Percentiles rank a stretch among this genome's conserved stretches.
Evolutionary conservation across 108 stramenopile species (phyloP).

Genomic region (Nitzschia palea): DNA sequence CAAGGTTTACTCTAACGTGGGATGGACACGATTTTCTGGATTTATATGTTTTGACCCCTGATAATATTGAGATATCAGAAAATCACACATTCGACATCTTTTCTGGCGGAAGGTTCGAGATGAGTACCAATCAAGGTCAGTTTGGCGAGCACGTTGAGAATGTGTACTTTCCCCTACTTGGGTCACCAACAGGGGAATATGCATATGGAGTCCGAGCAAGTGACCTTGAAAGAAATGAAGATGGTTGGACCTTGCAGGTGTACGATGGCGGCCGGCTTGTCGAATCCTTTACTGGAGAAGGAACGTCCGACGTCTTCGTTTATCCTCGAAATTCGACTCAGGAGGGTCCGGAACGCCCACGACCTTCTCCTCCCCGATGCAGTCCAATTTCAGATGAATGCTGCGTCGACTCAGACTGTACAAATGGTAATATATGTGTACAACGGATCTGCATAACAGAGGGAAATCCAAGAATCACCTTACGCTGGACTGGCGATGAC

Average conservation of each 20-base stretch:
- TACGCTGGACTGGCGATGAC: conserved; percentile 36
- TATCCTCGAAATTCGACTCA: conserved; percentile 1
- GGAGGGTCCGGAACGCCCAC: conserved; percentile 29
- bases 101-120: conserved; percentile 29
- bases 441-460: conserved; percentile 34
- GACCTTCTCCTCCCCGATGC: conserved; percentile 14
- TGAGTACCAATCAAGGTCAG: neutral
- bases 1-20: conserved; percentile 34
- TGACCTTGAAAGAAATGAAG: neutral
- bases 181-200: conserved; percentile 23
- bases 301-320: conserved; percentile 16
- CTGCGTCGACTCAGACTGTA: conserved; percentile 28
- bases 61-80: conserved; percentile 12
- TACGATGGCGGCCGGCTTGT: conserved; percentile 28
- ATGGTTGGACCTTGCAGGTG: conserved; percentile 26
- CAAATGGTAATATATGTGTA: conserved; percentile 19
- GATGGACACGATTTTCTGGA: conserved; percentile 29
- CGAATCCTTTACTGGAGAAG: conserved; percentile 12
- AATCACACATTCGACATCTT: conserved; percentile 17
- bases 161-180: conserved; percentile 25
- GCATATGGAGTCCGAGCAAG: conserved; percentile 13
- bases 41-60: conserved; percentile 29
- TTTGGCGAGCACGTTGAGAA: conserved; percentile 26
- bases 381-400: conserved; percentile 28
- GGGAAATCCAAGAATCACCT: conserved; percentile 29